These are phyloP conservation scores for Pancytospora philotis DNA, from an alignment of 371 early-diverging fungal species.

Conservation along the genomic window DNA sequence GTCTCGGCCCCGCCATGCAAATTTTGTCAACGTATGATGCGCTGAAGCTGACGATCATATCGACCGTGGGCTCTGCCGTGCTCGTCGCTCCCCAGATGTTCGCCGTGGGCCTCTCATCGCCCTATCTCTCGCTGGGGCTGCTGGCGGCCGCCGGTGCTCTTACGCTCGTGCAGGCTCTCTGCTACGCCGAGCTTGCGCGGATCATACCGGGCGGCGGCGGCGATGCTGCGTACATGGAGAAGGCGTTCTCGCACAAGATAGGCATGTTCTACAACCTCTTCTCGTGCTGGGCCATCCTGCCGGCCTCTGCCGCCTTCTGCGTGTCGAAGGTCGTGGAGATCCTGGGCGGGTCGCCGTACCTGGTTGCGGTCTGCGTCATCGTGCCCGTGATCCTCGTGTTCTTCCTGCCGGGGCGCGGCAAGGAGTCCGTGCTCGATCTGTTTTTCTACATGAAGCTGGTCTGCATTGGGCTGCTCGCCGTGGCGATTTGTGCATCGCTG, in stretches of 20 bases:
- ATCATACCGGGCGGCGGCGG: slow-evolving; percentile 34
- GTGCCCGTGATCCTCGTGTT: background rate
- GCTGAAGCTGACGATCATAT: background rate
- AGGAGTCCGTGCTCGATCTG: background rate
- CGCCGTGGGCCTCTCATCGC: background rate
- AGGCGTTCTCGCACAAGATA: slow-evolving; percentile 15
- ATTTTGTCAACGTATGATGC: too few species aligned
- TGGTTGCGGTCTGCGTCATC: background rate
- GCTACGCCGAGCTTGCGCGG: slow-evolving; percentile 44
- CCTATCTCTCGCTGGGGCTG: background rate
- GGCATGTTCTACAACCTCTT: slow-evolving; percentile 4
- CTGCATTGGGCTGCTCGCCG: background rate
- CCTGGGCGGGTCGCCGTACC: background rate
- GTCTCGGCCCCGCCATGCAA: too few species aligned
- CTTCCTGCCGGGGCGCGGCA: background rate
- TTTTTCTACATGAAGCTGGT: background rate
- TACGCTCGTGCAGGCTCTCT: slow-evolving; percentile 21
- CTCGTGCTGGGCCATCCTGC: slow-evolving; percentile 24
- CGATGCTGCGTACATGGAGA: slow-evolving; percentile 24
- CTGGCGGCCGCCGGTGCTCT: slow-evolving; percentile 13
- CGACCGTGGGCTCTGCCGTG: background rate
- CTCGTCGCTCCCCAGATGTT: background rate
- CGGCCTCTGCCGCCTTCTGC: slow-evolving; percentile 23
- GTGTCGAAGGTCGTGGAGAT: background rate
- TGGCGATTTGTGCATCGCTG: too few species aligned